Percentiles rank a stretch among this genome's conserved stretches.
Conservation (phyloP, 768 basidiomycete genomes). For the Macrocybe gigantea region DNA sequence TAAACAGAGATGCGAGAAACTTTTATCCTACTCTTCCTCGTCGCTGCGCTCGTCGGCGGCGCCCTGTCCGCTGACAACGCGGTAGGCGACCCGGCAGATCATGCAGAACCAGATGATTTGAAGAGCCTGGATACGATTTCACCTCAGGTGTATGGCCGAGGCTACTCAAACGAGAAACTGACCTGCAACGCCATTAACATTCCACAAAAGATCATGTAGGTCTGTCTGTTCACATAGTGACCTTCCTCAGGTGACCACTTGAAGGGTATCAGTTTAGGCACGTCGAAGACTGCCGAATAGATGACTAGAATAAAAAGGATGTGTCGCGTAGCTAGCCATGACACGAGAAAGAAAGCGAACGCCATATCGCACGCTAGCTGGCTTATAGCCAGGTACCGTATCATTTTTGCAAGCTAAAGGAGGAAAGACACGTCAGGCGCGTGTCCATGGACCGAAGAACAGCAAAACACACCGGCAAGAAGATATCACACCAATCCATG, state of each 20-base stretch:
- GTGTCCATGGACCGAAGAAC: neutral
- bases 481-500: conserved; percentile 94
- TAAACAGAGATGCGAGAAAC: neutral
- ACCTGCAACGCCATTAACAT: conserved; percentile 65
- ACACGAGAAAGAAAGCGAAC: conserved; percentile 79
- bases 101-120: conserved; percentile 83
- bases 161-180: conserved; percentile 8
- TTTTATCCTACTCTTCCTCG: conserved; percentile 52
- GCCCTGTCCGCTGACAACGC: conserved; percentile 63
- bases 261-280: conserved; percentile 41
- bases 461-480: conserved; percentile 67
- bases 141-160: conserved; percentile 8
- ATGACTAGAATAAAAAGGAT: conserved; percentile 73
- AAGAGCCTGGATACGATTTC: conserved; percentile 39
- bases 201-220: conserved; percentile 41
- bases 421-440: conserved; percentile 5
- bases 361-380: conserved; percentile 62
- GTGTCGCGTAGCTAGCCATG: conserved; percentile 91
- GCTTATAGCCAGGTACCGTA: conserved; percentile 70
- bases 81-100: conserved; percentile 80
- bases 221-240: conserved; percentile 43
- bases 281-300: conserved; percentile 49
- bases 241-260: conserved; percentile 57
- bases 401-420: conserved; percentile 84
- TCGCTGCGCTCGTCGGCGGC: conserved; percentile 87